Base-by-base conservation (phyloP, 2,329 filamentous ascomycete species). In the Plectosphaerella sp. region DNA sequence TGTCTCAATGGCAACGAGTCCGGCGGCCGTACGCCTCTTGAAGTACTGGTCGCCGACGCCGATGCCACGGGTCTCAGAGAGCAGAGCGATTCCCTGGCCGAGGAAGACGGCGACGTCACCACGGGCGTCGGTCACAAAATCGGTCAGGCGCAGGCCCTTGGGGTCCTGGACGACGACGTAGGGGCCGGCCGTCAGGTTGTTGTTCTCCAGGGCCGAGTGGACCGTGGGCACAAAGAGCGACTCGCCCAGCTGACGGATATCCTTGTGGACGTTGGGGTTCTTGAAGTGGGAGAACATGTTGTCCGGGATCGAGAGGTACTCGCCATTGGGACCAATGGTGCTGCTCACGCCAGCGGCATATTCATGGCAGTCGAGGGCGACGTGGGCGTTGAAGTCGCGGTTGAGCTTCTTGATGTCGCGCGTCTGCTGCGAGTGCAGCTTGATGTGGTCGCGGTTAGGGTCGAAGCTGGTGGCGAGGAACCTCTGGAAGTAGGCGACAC, bases 331-430 rank as follows among this genome's bases (percentile, higher is more conserved):
- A 14, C 39, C 39, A 9, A 16, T 16, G 8, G 47, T 47, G 8
- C 8, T 10, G 28, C 41, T 43, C 41, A 43, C 37, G 11, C 14
- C 28, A 0, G 65, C 59, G 1, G 56, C 57, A 37, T 66, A 68
- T 49, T 68, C 66, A 35, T 68, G 66, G 57, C 64, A 63, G n/a
- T 68, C 66, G 5, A 67, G 58, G 1, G 61, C 62, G 12, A 68
- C 58, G 15, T 68, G 65, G 0, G 66, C 65, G 8, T 50, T 52
- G 46, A 63, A 68, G 7, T 61, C 54, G 10, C 50, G 58, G 7
- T 66, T 57, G 0, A 67, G 51, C 28, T 57, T 46, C 54, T 68
- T 68, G 42, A 68, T 64, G 22, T 60, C 55, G 8, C 61, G 58
- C 0, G 66, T 68, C 48, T 68, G 65, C 52, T 64, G 57, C 5